These are phyloP conservation scores for Podaxis carcinomalis DNA, from an alignment of 768 basidiomycete species.

Conservation along the genomic window DNA sequence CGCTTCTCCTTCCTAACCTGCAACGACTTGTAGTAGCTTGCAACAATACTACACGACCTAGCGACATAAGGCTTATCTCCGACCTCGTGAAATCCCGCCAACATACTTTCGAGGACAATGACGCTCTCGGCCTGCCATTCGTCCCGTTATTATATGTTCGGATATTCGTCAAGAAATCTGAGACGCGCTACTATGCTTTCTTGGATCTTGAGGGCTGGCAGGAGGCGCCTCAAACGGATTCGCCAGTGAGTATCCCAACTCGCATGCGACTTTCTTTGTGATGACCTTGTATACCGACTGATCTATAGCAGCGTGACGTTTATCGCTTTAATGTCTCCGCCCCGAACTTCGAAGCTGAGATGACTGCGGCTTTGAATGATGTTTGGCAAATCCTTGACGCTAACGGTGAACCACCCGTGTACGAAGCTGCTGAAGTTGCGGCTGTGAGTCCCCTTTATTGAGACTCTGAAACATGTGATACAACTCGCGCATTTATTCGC, in stretches of 20 bases:
- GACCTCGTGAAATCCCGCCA: not conserved
- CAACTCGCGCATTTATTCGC: not conserved
- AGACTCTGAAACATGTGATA: not conserved
- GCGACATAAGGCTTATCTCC: not conserved
- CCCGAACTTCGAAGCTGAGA: not conserved
- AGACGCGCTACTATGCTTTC: not conserved
- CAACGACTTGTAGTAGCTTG: not conserved
- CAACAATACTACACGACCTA: not conserved
- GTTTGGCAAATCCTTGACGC: not conserved
- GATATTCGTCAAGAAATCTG: not conserved
- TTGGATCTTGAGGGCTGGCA: not conserved
- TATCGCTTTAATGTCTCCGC: not conserved
- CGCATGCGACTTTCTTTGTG: not conserved
- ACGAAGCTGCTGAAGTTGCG: not conserved
- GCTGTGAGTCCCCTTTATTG: not conserved
- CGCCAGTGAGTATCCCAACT: not conserved
- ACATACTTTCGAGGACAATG: not conserved
- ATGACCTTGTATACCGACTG: not conserved
- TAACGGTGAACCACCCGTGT: not conserved
- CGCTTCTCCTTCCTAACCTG: not conserved
- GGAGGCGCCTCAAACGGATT: not conserved
- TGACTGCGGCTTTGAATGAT: not conserved
- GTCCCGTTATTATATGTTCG: not conserved
- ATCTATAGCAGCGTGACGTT: not conserved
- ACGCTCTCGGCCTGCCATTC: not conserved